phyloP scores from a whole-genome alignment of 2,329 filamentous ascomycete species.

The Biscogniauxia marginata region DNA sequence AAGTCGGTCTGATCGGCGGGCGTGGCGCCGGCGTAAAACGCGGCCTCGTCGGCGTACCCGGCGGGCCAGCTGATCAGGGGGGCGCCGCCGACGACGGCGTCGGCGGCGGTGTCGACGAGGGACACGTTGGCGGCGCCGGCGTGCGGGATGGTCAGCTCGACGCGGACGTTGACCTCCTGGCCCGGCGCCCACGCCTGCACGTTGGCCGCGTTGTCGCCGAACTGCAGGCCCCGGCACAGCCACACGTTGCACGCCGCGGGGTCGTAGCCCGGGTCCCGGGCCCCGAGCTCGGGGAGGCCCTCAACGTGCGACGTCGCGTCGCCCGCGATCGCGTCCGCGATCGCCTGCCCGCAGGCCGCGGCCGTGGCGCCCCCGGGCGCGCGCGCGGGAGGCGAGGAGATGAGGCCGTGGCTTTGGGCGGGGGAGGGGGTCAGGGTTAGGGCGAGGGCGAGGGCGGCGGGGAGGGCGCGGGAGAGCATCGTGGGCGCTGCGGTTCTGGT shows the following conservation, averaged over 20 bases:
- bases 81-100: slow-evolving; percentile 37
- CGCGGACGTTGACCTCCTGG: slow-evolving; percentile 41
- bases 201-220: slow-evolving; percentile 38
- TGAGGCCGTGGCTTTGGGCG: slow-evolving; percentile 27
- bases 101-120: slow-evolving; percentile 44
- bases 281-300: slow-evolving; percentile 31
- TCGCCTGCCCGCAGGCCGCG: slow-evolving; percentile 25
- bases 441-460: slow-evolving; percentile 15
- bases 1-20: slow-evolving; percentile 31
- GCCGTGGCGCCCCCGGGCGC: slow-evolving; percentile 23
- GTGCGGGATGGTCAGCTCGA: slow-evolving; percentile 47
- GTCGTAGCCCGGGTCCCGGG: slow-evolving; percentile 24
- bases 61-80: slow-evolving; percentile 30
- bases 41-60: slow-evolving; percentile 30
- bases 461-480: slow-evolving; percentile 22
- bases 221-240: slow-evolving; percentile 41
- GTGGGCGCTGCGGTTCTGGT: no score
- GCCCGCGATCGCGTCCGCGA: slow-evolving; percentile 24
- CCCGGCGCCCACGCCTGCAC: slow-evolving; percentile 40
- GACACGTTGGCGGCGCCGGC: slow-evolving; percentile 48
- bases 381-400: slow-evolving; percentile 24
- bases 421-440: slow-evolving; percentile 23
- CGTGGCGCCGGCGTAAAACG: slow-evolving; percentile 26
- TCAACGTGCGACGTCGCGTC: slow-evolving; percentile 33
- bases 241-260: slow-evolving; percentile 33